Evolutionary conservation across 192 early-diverging fungal genomes (phyloP).

Genomic region (Obelidium mucronatum): DNA sequence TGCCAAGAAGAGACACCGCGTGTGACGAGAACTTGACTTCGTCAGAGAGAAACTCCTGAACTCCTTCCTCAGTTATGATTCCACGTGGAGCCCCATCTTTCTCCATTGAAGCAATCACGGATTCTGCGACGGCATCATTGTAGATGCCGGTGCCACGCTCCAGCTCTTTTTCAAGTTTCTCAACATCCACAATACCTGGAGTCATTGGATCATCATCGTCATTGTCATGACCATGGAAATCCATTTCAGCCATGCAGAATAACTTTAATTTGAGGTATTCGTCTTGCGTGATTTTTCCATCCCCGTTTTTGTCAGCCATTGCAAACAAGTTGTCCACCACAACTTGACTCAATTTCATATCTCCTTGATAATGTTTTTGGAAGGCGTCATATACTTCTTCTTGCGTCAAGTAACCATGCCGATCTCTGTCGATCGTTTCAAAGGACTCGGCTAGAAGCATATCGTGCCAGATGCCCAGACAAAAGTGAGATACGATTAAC

Average conservation of each 20-base stretch:
- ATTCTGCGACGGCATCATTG: too few relatives aligned
- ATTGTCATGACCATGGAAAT: not conserved
- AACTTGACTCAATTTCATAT: not conserved
- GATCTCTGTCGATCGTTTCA: not conserved
- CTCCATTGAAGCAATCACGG: too few relatives aligned
- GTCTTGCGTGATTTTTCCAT: not conserved
- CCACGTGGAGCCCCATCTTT: too few relatives aligned
- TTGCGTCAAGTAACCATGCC: not conserved
- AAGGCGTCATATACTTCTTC: constrained; percentile 8
- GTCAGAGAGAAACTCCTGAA: too few relatives aligned
- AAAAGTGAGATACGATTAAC: constrained; percentile 22
- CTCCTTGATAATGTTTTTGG: constrained; percentile 6
- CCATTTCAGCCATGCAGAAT: not conserved
- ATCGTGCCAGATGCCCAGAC: constrained; percentile 16
- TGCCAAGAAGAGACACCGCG: not conserved
- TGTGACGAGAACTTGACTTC: not conserved
- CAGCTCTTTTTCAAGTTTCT: not conserved
- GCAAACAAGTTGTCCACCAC: constrained; percentile 22
- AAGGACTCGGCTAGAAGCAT: constrained; percentile 4
- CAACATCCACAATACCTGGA: not conserved
- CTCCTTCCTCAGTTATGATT: too few relatives aligned
- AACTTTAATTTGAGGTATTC: constrained; percentile 11
- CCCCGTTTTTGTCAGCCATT: constrained; percentile 15
- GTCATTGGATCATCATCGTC: not conserved
- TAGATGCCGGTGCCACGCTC: too few relatives aligned